A percentile compares a stretch with the other conserved stretches of the same genome.
These are phyloP conservation scores for Sporisorium exsertum DNA, from an alignment of 1,284 basidiomycete genomes.

Conservation along the genomic window DNA sequence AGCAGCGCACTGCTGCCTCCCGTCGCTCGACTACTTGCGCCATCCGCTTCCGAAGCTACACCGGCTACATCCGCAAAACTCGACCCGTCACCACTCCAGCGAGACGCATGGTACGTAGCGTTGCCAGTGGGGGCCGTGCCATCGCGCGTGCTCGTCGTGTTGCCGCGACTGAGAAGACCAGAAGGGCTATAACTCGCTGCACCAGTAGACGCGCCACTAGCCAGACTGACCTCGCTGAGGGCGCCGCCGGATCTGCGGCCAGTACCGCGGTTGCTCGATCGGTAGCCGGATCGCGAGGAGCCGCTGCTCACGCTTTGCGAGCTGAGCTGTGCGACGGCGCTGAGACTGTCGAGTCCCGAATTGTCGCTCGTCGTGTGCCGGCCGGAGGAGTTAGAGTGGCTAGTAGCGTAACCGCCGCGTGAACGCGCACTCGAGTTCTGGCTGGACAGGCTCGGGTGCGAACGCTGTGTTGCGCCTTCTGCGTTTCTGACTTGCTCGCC, in stretches of 20 bases:
- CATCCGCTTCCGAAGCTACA: conserved; percentile 16
- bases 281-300: conserved; percentile 31
- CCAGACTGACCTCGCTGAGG: conserved; percentile 30
- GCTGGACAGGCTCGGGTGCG: conserved; percentile 36
- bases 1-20: conserved; percentile 25
- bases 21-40: conserved; percentile 43
- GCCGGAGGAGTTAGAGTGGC: conserved; percentile 41
- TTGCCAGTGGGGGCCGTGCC: conserved; percentile 4
- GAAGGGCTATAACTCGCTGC: conserved; percentile 57
- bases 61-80: conserved; percentile 18
- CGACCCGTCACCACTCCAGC: conserved; percentile 8
- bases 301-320: conserved; percentile 38
- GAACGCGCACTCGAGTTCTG: conserved; percentile 29
- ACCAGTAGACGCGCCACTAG: conserved; percentile 45
- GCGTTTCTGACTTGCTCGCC: conserved; percentile 23
- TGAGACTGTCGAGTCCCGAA: conserved; percentile 45
- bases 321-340: conserved; percentile 33
- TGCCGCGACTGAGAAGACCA: conserved; percentile 37
- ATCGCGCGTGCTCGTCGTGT: conserved; percentile 46
- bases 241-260: conserved; percentile 24
- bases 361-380: conserved; percentile 30
- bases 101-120: conserved; percentile 16
- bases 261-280: conserved; percentile 16
- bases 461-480: conserved; percentile 6
- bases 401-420: conserved; percentile 42